Base-by-base conservation (phyloP, 164 flowering plant genomes). In the Liriodendron chinense region DNA sequence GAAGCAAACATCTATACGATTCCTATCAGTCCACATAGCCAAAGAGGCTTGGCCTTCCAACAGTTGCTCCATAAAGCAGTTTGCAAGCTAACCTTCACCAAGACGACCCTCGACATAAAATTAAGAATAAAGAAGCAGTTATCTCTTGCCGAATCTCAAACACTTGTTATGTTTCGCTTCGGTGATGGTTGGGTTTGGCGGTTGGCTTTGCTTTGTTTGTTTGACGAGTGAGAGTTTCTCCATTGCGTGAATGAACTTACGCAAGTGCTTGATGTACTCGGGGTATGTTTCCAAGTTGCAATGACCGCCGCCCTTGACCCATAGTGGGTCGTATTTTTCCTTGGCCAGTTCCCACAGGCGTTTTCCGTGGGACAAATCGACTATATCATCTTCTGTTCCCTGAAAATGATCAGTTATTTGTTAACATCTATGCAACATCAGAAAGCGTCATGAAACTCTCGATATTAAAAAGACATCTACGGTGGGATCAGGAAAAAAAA, bases 251-350 rank as follows among this genome's bases (percentile, higher is more conserved):
- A 96, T 82, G 79, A 91, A 96, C 86, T 90, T 93, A 57, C 97
- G 84, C 80, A 96, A 78, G 84, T 96, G 97, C 77, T 88, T 91
- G 47, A 96, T 94, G 87, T 89, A 96, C 84, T 96, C 98, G 0
- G 99, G 98, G 79, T 85, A 96, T 10, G 98, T 91, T 78, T 96
- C 99, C 22, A 96, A 88, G 85, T 96, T 96, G 84, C 98, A 96
- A 80, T 96, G 99, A 1, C 97, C 98, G 13, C 98, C 99, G 7
- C 98, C 98, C 74, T 94, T 85, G 12, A 96, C 86, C 99, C 99
- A 96, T 66, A 96, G 79, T 0, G 99, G 99, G 23, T 96, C 98
- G 71, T 90, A 96, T 76, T 94, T 96, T 78, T 91, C 98, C 81
- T 90, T 92, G n/a, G 98, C 64, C 47, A 96, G 91, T 74, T 96